These are phyloP conservation scores for Pholiota conissans DNA, from an alignment of 768 basidiomycete genomes.

Conservation along the genomic window DNA sequence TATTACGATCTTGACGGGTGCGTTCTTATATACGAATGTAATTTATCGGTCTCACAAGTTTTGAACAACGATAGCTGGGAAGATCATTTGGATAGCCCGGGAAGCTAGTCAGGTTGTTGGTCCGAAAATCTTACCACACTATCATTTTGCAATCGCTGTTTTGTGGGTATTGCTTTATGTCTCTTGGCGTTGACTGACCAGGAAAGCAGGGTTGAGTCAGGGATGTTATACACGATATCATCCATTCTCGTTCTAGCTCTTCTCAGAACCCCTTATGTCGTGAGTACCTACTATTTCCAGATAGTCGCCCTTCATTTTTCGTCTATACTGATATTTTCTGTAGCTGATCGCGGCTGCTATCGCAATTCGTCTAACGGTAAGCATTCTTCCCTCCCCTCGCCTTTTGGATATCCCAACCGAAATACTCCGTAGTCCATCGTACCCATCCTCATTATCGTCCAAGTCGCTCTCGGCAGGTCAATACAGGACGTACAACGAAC, in stretches of 20 bases:
- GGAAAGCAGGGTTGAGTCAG: background rate
- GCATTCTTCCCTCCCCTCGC: background rate
- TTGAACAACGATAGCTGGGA: background rate
- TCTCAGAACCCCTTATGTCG: background rate
- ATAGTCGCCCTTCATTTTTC: too few species aligned
- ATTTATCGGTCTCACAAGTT: background rate
- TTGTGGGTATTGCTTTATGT: background rate
- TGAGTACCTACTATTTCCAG: background rate
- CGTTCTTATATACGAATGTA: background rate
- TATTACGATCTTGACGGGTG: background rate
- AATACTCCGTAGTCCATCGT: background rate
- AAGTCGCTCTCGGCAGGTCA: background rate
- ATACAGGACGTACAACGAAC: background rate
- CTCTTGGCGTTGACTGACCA: background rate
- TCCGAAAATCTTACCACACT: background rate
- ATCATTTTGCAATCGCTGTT: background rate
- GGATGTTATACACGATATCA: background rate
- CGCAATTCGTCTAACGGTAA: background rate
- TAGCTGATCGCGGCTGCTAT: conserved; percentile 1
- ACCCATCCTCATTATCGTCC: conserved; percentile 1
- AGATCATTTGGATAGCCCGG: background rate
- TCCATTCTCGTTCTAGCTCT: background rate
- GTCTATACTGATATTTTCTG: background rate
- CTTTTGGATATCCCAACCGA: background rate
- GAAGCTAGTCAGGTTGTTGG: background rate